A percentile compares a stretch with the other conserved stretches of the same genome.
Conservation (phyloP, 2,329 filamentous ascomycete genomes). For the Knufia petricola region DNA sequence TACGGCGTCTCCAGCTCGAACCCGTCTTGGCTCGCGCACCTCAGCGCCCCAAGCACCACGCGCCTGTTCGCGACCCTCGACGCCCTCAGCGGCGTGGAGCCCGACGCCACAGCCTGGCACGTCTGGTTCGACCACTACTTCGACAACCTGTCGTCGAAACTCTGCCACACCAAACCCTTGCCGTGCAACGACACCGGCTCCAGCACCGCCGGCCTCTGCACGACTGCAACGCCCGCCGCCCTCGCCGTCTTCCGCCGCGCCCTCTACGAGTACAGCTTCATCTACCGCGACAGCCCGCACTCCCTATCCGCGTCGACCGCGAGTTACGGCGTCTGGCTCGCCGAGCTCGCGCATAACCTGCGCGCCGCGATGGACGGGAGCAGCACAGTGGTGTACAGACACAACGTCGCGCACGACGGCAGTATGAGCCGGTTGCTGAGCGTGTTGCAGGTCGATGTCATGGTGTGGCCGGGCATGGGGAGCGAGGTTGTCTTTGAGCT, state of each 20-base stretch:
- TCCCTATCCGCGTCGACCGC: conserved; percentile 54
- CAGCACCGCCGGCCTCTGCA: conserved; percentile 45
- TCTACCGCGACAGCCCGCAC: conserved; percentile 58
- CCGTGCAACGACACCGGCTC: conserved; percentile 51
- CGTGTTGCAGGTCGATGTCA: conserved; percentile 60
- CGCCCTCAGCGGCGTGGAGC: conserved; percentile 54
- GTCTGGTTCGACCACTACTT: conserved; percentile 66
- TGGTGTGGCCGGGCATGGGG: conserved; percentile 83
- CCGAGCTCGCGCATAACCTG: conserved; percentile 59
- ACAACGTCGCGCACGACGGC: conserved; percentile 76
- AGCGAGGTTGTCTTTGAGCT: conserved; percentile 69
- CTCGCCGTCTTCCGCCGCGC: conserved; percentile 66
- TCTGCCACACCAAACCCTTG: conserved; percentile 64
- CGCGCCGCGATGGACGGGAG: conserved; percentile 42
- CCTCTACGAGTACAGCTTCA: conserved; percentile 70
- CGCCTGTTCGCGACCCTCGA: conserved; percentile 54
- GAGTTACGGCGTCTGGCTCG: conserved; percentile 63
- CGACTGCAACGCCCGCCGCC: conserved; percentile 53
- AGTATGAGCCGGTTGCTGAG: conserved; percentile 57
- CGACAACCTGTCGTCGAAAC: conserved; percentile 69
- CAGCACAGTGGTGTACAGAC: conserved; percentile 47
- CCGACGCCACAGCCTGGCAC: conserved; percentile 53
- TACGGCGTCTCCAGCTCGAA: conserved; percentile 40
- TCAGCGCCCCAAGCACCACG: conserved; percentile 40
- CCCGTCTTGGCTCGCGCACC: conserved; percentile 53